These are phyloP conservation scores for Rhododendron williamsianum DNA, from an alignment of 148 eudicot species.

Conservation along the genomic window DNA sequence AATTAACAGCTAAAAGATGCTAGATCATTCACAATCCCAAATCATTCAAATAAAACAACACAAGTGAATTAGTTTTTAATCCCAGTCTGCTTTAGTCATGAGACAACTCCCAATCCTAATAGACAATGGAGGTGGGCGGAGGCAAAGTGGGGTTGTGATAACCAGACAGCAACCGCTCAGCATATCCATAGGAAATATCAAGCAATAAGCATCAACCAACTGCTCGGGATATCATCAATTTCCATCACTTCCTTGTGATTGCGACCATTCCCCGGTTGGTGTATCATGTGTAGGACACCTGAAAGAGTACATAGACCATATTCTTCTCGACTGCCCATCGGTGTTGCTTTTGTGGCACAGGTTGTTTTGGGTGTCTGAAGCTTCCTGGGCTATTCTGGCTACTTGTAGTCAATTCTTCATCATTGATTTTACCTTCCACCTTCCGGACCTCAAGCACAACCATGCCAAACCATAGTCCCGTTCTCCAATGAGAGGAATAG, in stretches of 20 bases:
- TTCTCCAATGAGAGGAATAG: background rate
- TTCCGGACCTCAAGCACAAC: background rate
- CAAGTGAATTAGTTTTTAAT: background rate
- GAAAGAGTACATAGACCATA: background rate
- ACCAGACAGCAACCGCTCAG: background rate
- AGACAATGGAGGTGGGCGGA: background rate
- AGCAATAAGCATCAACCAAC: background rate
- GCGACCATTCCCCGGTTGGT: background rate
- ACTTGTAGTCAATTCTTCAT: background rate
- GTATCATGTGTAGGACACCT: background rate
- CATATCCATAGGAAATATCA: background rate
- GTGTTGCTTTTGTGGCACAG: background rate
- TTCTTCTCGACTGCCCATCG: background rate
- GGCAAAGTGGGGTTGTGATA: background rate
- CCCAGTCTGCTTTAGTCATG: background rate
- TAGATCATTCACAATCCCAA: background rate
- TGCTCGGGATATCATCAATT: background rate
- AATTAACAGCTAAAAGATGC: background rate
- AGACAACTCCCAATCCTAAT: background rate
- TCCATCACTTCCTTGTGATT: background rate
- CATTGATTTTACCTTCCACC: background rate
- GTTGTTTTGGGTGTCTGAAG: background rate
- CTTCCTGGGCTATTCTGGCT: background rate
- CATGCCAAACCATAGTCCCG: background rate
- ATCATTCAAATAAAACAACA: background rate